Evolutionary conservation across 176 grass and related monocot genomes (phyloP).

Genomic region (Oryza australiensis): DNA sequence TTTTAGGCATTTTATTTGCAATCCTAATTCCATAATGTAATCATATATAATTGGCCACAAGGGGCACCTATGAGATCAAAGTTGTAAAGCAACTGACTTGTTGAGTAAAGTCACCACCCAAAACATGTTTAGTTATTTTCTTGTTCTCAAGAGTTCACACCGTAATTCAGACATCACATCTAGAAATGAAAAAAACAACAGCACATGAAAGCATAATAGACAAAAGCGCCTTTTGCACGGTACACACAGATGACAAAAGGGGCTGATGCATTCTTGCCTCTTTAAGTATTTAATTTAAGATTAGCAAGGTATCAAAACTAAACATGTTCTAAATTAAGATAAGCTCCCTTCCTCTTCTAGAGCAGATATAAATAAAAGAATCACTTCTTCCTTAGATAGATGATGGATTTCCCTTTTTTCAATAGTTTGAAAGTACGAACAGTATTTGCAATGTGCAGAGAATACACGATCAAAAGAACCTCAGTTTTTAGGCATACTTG

Average conservation of each 20-base stretch:
- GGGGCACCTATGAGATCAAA: background rate
- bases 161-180: conserved; percentile 11
- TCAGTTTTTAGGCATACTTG: too few relatives aligned
- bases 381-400: too few relatives aligned
- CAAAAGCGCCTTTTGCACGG: conserved; percentile 1
- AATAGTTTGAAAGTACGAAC: too few relatives aligned
- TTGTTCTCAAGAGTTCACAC: background rate
- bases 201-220: conserved; percentile 9
- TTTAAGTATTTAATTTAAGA: background rate
- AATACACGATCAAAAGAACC: too few relatives aligned
- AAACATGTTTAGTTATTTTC: background rate
- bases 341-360: background rate
- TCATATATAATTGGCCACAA: conserved; percentile 21
- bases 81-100: background rate
- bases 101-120: conserved; percentile 10
- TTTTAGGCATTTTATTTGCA: background rate
- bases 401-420: too few relatives aligned
- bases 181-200: conserved; percentile 27
- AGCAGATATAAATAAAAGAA: conserved; percentile 19
- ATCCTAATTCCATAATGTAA: conserved; percentile 3
- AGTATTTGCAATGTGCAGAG: too few relatives aligned
- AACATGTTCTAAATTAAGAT: background rate
- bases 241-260: conserved; percentile 7
- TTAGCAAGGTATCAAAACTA: too few relatives aligned
- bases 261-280: background rate